Percentiles rank a stretch among this genome's conserved stretches.
These are phyloP conservation scores for Hypoxylon sp. DNA, from an alignment of 2,329 filamentous ascomycete genomes.

Conservation along the genomic window DNA sequence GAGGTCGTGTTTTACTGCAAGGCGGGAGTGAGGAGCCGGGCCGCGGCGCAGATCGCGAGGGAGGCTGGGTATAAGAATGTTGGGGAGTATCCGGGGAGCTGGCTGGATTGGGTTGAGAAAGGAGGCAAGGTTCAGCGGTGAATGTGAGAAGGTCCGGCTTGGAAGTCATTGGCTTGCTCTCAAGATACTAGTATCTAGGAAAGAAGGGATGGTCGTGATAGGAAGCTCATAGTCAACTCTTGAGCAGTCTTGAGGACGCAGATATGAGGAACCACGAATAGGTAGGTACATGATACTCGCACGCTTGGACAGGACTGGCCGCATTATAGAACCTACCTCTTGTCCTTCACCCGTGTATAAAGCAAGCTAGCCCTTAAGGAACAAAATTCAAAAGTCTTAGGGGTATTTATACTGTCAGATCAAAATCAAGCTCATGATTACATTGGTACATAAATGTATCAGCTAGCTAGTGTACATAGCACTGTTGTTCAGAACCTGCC, in stretches of 20 bases:
- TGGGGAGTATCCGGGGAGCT: constrained; percentile 81
- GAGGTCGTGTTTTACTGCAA: constrained; percentile 92
- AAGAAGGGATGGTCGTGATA: background rate
- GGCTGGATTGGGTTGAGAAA: constrained; percentile 84
- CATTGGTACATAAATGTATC: constrained; percentile 37
- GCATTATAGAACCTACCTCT: background rate
- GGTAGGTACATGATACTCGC: background rate
- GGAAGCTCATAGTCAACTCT: background rate
- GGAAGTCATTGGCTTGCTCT: background rate
- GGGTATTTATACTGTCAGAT: background rate
- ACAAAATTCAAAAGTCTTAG: background rate
- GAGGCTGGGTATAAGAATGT: constrained; percentile 81
- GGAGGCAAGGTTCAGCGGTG: constrained; percentile 74
- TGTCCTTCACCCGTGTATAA: background rate
- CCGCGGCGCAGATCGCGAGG: constrained; percentile 82
- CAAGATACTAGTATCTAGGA: background rate
- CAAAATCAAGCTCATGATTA: constrained; percentile 27
- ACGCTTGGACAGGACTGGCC: background rate
- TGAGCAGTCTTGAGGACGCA: background rate
- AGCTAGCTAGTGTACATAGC: constrained; percentile 42
- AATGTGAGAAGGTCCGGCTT: constrained; percentile 13
- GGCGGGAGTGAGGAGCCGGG: constrained; percentile 84
- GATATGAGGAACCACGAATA: background rate
- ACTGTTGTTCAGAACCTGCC: constrained; percentile 36
- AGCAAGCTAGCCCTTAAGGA: background rate